These are phyloP conservation scores for Leccinum colubrinum DNA, from an alignment of 1,284 basidiomycete genomes.

Conservation along the genomic window DNA sequence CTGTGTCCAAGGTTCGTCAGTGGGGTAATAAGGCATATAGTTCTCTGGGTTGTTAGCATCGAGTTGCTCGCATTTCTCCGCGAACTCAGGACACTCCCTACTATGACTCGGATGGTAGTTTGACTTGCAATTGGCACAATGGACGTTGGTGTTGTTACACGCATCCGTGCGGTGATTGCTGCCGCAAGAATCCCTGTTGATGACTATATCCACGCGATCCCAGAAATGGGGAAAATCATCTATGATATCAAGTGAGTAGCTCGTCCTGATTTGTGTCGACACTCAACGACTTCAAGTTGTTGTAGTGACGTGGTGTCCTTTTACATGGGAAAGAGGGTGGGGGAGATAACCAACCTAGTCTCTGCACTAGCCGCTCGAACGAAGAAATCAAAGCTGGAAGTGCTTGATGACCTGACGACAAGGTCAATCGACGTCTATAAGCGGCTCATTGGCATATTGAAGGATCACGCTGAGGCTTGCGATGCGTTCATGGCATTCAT, in stretches of 20 bases:
- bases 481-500: neutral
- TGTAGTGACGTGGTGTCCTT: neutral
- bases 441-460: neutral
- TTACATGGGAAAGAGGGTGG: neutral
- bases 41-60: too few species aligned
- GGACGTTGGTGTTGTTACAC: too few species aligned
- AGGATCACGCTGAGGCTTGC: neutral
- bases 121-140: too few species aligned
- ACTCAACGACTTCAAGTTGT: neutral
- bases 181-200: conserved; percentile 20
- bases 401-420: neutral
- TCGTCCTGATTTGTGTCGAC: neutral
- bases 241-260: neutral
- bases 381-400: neutral
- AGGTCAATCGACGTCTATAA: neutral
- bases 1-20: too few species aligned
- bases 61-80: too few species aligned
- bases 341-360: too few species aligned
- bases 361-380: neutral
- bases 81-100: too few species aligned
- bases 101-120: too few species aligned
- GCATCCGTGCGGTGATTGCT: too few species aligned
- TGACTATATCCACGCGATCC: conserved; percentile 16
- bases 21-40: too few species aligned
- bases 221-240: neutral